A percentile compares a stretch with the other conserved stretches of the same genome.
Evolutionary conservation across 1,284 basidiomycete species (phyloP).

Genomic region (Boletus mariae): DNA sequence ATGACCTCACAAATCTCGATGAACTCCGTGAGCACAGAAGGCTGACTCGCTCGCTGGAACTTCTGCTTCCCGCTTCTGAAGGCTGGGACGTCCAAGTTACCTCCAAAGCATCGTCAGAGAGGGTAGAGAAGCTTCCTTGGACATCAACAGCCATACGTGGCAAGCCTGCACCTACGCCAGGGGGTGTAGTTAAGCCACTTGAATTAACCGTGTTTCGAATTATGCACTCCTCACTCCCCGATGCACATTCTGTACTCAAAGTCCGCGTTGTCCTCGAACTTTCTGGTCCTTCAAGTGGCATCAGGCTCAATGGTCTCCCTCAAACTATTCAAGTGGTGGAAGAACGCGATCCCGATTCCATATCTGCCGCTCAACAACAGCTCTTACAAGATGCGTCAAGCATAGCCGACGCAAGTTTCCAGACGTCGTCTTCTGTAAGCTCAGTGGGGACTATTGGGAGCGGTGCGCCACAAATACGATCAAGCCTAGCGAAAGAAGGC

Average conservation of each 20-base stretch:
- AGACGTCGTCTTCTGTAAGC: slow-evolving; percentile 53
- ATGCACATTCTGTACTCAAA: slow-evolving; percentile 75
- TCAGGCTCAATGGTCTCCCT: slow-evolving; percentile 82
- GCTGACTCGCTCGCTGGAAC: slow-evolving; percentile 75
- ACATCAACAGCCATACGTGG: slow-evolving; percentile 60
- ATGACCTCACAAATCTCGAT: slow-evolving; percentile 48
- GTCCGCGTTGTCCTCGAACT: slow-evolving; percentile 77
- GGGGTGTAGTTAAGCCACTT: slow-evolving; percentile 35
- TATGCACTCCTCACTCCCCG: slow-evolving; percentile 67
- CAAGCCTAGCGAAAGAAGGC: slow-evolving; percentile 31
- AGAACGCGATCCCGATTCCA: slow-evolving; percentile 59
- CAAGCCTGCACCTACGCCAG: slow-evolving; percentile 36
- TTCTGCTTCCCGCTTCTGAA: slow-evolving; percentile 70
- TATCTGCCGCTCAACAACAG: slow-evolving; percentile 46
- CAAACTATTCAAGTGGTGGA: slow-evolving; percentile 65
- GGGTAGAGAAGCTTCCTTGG: slow-evolving; percentile 76
- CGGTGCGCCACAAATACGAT: slow-evolving; percentile 34
- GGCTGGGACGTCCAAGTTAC: slow-evolving; percentile 89
- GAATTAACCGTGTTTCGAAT: slow-evolving; percentile 68
- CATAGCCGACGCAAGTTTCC: slow-evolving; percentile 62
- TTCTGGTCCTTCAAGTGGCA: slow-evolving; percentile 69
- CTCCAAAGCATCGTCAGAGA: slow-evolving; percentile 66
- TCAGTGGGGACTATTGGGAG: slow-evolving; percentile 35
- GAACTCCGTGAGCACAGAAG: slow-evolving; percentile 61
- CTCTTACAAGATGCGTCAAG: slow-evolving; percentile 72